These are phyloP conservation scores for Cryptosporidium parvum DNA, from an alignment of 169 alveolate species.

Conservation along the genomic window DNA sequence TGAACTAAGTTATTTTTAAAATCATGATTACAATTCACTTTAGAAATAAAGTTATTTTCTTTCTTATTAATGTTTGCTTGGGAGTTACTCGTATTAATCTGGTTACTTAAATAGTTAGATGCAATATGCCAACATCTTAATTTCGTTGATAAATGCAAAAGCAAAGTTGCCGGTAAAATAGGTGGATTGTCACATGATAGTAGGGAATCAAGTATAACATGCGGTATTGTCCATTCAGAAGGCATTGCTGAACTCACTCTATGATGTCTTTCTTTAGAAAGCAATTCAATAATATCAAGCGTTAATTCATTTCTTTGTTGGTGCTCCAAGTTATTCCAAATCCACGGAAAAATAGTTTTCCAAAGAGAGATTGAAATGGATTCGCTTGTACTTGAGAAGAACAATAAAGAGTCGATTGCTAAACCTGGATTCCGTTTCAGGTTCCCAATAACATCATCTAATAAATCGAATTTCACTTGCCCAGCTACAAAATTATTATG, in stretches of 20 bases:
- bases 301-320: conserved; percentile 14
- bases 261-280: conserved; percentile 73
- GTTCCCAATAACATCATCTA: conserved; percentile 3
- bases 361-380: conserved; percentile 32
- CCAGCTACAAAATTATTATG: not conserved
- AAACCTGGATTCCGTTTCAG: not conserved
- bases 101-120: conserved; percentile 28
- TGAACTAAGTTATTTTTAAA: not conserved
- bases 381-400: conserved; percentile 57
- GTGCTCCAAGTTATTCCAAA: conserved; percentile 23
- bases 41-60: not conserved
- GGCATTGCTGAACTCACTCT: conserved; percentile 73
- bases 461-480: not conserved
- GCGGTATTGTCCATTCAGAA: conserved; percentile 59
- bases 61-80: not conserved
- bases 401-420: conserved; percentile 34
- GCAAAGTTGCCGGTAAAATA: conserved; percentile 36
- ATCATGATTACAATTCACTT: not conserved
- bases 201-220: conserved; percentile 25
- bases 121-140: conserved; percentile 76
- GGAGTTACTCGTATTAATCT: not conserved
- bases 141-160: conserved; percentile 51
- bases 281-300: conserved; percentile 36
- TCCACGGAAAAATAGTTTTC: conserved; percentile 68
- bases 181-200: conserved; percentile 53